Evolutionary conservation across 352 stramenopile genomes (phyloP), one percentile per base, ranked within the genome.

Genomic region (Phytopythium aichiense): DNA sequence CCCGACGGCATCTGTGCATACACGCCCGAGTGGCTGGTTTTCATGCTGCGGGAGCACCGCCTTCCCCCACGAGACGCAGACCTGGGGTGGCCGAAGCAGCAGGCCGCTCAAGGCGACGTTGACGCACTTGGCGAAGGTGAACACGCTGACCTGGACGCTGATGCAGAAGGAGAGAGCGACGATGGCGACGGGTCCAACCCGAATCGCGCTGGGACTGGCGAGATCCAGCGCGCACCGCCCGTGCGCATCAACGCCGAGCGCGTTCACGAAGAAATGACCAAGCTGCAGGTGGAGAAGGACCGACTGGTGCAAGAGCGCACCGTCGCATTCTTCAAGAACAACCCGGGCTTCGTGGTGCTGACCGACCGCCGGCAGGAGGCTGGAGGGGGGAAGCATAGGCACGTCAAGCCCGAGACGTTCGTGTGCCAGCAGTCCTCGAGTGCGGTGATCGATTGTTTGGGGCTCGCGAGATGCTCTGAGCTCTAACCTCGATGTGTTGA

Each of bases 301-400:
- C 74, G 77, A 50, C 60, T 89, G 22, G 79, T 91, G 42, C 72
- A 76, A 40, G 76, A 89, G 33, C 78, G 81, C 7, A 82, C 64
- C 20, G 63, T 70, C 11, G 80, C 90, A 50, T 94, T 94, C 51
- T 88, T 88, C 64, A 71, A 79, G 61, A 87, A 88, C 58, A 94
- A 94, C 31, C 83, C 81, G 23, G 70, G 66, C 5, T 91, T 94
- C 56, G 57, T 70, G 30, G 66, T 66, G 15, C 73, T 90, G 49
- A 74, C 67, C 6, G 69, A 86, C 20, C 61, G 66, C 2, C 37
- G 28, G 28, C 22, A n/a, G 11, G 18, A 25, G n/a, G 48, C 25
- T 56, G 72, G 64, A 22, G 50, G 56, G 11, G 53, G 43, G 56
- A 72, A 43, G 60, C 65, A 22, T 45, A 81, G 68, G 31, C 74